Conservation (phyloP, 1,139 yeast genomes). For the Diutina mesorugosa region DNA sequence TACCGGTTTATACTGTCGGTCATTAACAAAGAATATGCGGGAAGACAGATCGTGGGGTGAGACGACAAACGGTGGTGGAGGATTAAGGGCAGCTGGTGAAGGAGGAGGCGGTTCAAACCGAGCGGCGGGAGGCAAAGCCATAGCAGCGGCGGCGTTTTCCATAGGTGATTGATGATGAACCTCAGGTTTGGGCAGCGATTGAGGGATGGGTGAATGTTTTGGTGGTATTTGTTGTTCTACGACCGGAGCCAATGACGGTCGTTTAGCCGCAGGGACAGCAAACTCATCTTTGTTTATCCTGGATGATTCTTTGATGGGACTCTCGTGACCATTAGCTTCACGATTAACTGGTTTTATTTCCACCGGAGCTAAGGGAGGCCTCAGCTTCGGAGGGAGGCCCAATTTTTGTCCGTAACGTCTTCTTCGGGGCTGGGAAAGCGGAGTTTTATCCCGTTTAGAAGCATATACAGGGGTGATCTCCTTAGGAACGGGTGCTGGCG, state of each 20-base stretch:
- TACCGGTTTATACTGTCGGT: constrained; percentile 43
- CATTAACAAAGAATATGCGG: not conserved
- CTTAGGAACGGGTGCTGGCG: not conserved
- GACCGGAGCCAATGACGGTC: not conserved
- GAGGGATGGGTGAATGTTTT: not conserved
- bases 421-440: not conserved
- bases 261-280: not conserved
- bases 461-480: not conserved
- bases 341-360: not conserved
- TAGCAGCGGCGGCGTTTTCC: not conserved
- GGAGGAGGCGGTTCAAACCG: not conserved
- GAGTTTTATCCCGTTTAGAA: not conserved
- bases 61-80: not conserved
- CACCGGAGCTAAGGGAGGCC: not conserved
- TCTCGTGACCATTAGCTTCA: not conserved
- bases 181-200: not conserved
- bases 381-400: not conserved
- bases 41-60: not conserved
- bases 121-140: not conserved
- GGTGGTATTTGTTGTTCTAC: not conserved
- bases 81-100: not conserved
- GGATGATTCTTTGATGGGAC: not conserved
- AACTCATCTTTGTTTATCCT: not conserved
- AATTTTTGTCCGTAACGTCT: not conserved
- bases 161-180: not conserved